Conservation (phyloP, 192 early-diverging fungal genomes). For the Chytriomyces sp. region DNA sequence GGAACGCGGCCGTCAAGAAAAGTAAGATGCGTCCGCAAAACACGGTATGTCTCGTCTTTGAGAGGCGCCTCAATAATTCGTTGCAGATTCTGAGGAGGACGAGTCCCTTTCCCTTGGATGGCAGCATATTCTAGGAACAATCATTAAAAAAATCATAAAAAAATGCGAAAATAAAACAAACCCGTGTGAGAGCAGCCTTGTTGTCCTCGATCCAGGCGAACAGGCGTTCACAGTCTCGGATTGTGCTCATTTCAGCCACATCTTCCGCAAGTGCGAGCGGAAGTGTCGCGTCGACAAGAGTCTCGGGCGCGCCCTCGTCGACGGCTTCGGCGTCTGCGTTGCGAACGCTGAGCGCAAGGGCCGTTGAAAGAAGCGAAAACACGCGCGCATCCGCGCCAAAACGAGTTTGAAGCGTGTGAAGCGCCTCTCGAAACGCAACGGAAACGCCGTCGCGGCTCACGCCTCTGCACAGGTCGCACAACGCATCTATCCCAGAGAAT, state of each 20-base stretch:
- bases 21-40: conserved; percentile 87
- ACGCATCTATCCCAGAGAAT: no score
- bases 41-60: conserved; percentile 77
- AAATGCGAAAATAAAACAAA: conserved; percentile 43
- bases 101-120: conserved; percentile 81
- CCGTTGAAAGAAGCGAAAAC: background rate
- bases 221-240: conserved; percentile 53
- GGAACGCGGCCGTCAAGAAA: conserved; percentile 81
- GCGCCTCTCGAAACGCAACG: no score
- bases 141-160: background rate
- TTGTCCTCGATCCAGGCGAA: conserved; percentile 71
- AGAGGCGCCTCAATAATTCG: conserved; percentile 84
- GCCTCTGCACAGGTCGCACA: no score
- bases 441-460: no score
- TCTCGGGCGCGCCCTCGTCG: background rate
- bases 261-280: conserved; percentile 70
- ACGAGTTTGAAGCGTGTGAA: no score
- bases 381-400: no score
- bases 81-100: conserved; percentile 85
- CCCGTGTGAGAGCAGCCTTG: conserved; percentile 53
- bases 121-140: conserved; percentile 60
- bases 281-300: conserved; percentile 43
- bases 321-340: background rate
- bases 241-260: conserved; percentile 65
- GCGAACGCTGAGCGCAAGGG: background rate